Evolutionary conservation across 2,329 filamentous ascomycete species (phyloP).

Genomic region (Zasmidium citrigriseum): DNA sequence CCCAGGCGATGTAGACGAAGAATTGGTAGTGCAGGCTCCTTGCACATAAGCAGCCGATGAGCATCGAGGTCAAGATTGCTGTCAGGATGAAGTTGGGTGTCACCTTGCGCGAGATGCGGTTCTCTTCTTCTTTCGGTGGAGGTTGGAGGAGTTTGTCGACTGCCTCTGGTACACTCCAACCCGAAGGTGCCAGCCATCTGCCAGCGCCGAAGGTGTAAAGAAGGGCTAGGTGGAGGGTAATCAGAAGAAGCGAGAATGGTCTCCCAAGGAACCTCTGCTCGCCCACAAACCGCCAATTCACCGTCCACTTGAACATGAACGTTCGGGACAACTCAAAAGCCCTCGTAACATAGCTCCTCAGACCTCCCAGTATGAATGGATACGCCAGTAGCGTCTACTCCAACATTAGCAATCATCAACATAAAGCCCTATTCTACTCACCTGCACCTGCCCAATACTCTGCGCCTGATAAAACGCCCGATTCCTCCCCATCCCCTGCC

Average conservation of each 20-base stretch:
- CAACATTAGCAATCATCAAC: slow-evolving; percentile 7
- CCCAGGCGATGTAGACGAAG: slow-evolving; percentile 88
- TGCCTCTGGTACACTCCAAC: slow-evolving; percentile 59
- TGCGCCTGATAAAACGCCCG: slow-evolving; percentile 67
- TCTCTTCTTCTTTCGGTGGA: slow-evolving; percentile 55
- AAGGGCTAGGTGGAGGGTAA: slow-evolving; percentile 66
- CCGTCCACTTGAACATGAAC: slow-evolving; percentile 97
- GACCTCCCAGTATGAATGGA: slow-evolving; percentile 69
- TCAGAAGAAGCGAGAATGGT: slow-evolving; percentile 66
- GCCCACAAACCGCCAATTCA: slow-evolving; percentile 96
- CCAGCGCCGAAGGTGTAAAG: slow-evolving; percentile 66
- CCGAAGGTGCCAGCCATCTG: slow-evolving; percentile 72
- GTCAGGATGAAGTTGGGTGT: slow-evolving; percentile 75
- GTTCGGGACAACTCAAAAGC: slow-evolving; percentile 90
- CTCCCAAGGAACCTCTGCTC: slow-evolving; percentile 76
- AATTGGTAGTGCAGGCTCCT: slow-evolving; percentile 93
- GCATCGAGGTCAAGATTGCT: slow-evolving; percentile 72
- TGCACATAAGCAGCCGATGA: slow-evolving; percentile 81
- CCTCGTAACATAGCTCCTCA: slow-evolving; percentile 71
- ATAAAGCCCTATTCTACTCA: slow-evolving; percentile 48
- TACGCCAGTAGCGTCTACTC: slow-evolving; percentile 55
- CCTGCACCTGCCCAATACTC: slow-evolving; percentile 76
- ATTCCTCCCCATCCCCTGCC: slow-evolving; percentile 69
- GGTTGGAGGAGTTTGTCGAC: slow-evolving; percentile 48
- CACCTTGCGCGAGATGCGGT: slow-evolving; percentile 58